Evolutionary conservation across 192 early-diverging fungal species (phyloP).

Genomic region (Dimargaris verticillata): DNA sequence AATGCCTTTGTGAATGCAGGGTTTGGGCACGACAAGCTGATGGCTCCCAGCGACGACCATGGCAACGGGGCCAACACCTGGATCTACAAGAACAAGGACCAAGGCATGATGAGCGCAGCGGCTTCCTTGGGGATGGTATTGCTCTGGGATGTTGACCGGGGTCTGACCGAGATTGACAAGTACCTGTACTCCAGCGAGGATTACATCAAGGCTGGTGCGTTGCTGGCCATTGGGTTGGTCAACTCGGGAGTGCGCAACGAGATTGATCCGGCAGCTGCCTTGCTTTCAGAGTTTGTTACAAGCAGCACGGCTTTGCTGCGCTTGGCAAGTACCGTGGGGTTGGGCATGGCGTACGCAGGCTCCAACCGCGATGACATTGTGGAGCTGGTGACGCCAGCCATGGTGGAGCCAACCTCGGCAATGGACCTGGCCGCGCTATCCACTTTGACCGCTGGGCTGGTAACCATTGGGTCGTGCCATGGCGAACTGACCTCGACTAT

Average conservation of each 20-base stretch:
- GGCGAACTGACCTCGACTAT: conserved; percentile 84
- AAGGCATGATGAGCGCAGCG: conserved; percentile 86
- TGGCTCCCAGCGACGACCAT: conserved; percentile 53
- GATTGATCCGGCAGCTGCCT: conserved; percentile 79
- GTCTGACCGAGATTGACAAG: conserved; percentile 84
- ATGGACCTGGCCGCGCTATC: conserved; percentile 87
- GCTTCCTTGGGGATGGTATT: conserved; percentile 87
- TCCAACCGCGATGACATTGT: conserved; percentile 69
- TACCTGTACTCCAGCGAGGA: conserved; percentile 81
- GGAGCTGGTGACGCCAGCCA: conserved; percentile 63
- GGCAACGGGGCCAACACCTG: conserved; percentile 45
- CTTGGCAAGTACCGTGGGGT: conserved; percentile 69
- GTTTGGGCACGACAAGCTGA: conserved; percentile 87
- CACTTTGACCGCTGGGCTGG: conserved; percentile 74
- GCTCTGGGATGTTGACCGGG: conserved; percentile 88
- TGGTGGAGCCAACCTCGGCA: conserved; percentile 51
- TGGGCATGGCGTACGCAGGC: conserved; percentile 91
- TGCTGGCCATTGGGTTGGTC: conserved; percentile 86
- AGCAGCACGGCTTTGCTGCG: conserved; percentile 39
- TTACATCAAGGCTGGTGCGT: conserved; percentile 81
- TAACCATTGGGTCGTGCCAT: conserved; percentile 81
- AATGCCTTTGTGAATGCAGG: conserved; percentile 98
- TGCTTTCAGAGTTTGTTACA: conserved; percentile 67
- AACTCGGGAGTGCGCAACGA: conserved; percentile 80
- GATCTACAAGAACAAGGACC: conserved; percentile 98